Percentiles rank a stretch among this genome's conserved stretches.
phyloP scores from a whole-genome alignment of 441 rosid genomes.

The Erysimum cheiri region DNA sequence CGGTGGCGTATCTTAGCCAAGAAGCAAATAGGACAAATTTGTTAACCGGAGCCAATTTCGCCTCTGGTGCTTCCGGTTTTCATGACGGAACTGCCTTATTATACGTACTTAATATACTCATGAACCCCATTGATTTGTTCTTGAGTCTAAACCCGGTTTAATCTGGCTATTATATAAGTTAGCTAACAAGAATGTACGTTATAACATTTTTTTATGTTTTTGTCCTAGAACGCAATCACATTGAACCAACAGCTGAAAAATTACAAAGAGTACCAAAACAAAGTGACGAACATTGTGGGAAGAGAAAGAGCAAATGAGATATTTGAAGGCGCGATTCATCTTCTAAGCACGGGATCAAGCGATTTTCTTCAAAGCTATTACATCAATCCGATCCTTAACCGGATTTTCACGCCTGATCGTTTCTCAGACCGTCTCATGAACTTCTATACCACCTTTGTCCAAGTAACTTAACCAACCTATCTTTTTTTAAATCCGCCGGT shows the following conservation, averaged over 20 bases:
- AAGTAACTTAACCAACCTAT: slow-evolving; percentile 48
- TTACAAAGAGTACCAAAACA: slow-evolving; percentile 81
- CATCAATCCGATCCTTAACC: slow-evolving; percentile 64
- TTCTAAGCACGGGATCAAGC: slow-evolving; percentile 84
- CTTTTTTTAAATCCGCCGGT: neutral
- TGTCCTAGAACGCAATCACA: slow-evolving; percentile 65
- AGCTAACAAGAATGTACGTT: neutral
- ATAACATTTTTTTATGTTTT: slow-evolving; percentile 1
- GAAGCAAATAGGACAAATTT: slow-evolving; percentile 69
- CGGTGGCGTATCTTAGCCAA: slow-evolving; percentile 77
- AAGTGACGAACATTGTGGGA: slow-evolving; percentile 57
- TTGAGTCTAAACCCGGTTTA: neutral
- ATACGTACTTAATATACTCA: slow-evolving; percentile 55
- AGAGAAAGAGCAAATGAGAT: slow-evolving; percentile 54
- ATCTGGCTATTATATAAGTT: neutral
- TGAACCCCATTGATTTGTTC: neutral
- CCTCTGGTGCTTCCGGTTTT: slow-evolving; percentile 88
- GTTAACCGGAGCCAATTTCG: slow-evolving; percentile 86
- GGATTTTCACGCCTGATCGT: slow-evolving; percentile 56
- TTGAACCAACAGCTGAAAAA: slow-evolving; percentile 73
- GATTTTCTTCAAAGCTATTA: slow-evolving; percentile 91
- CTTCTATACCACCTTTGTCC: slow-evolving; percentile 71
- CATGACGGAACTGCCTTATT: slow-evolving; percentile 63
- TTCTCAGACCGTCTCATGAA: slow-evolving; percentile 71
- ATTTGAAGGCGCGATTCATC: slow-evolving; percentile 71